Conservation (phyloP, 1,284 basidiomycete species). For the Jaminaea rosea region DNA sequence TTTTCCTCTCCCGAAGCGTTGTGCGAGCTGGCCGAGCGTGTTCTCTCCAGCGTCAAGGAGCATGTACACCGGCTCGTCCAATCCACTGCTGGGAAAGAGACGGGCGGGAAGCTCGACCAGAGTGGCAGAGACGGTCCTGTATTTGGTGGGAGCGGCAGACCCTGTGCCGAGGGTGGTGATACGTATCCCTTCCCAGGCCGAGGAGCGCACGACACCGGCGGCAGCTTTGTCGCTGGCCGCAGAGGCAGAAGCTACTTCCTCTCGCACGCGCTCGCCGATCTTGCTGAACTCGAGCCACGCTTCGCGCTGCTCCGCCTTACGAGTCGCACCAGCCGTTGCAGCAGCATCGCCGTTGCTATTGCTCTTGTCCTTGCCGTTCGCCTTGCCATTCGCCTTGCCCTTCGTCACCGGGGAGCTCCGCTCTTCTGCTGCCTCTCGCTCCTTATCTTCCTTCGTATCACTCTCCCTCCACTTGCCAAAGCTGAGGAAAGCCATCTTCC, state of each 20-base stretch:
- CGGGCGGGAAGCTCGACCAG: constrained; percentile 28
- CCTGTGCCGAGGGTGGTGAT: constrained; percentile 79
- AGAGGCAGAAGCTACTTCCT: constrained; percentile 24
- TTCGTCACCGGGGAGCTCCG: too few species aligned
- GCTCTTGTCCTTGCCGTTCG: too few species aligned
- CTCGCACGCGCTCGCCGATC: constrained; percentile 24
- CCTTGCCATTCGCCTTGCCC: too few species aligned
- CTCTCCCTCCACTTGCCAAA: not conserved
- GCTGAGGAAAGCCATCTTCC: not conserved
- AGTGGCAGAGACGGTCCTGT: constrained; percentile 42
- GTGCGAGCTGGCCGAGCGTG: constrained; percentile 75
- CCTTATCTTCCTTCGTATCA: not conserved
- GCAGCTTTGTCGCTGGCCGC: too few species aligned
- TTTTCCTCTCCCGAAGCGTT: constrained; percentile 59
- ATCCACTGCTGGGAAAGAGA: not conserved
- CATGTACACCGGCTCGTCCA: constrained; percentile 47
- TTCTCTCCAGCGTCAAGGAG: constrained; percentile 87
- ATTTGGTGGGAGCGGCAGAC: constrained; percentile 64
- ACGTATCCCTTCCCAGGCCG: constrained; percentile 51
- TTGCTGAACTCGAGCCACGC: constrained; percentile 7
- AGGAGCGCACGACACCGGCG: not conserved
- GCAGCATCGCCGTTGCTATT: not conserved
- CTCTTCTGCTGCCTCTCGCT: not conserved
- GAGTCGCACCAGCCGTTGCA: not conserved
- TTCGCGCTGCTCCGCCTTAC: constrained; percentile 1